Evolutionary conservation across 768 basidiomycete genomes (phyloP).

Genomic region (Suillus placidus): DNA sequence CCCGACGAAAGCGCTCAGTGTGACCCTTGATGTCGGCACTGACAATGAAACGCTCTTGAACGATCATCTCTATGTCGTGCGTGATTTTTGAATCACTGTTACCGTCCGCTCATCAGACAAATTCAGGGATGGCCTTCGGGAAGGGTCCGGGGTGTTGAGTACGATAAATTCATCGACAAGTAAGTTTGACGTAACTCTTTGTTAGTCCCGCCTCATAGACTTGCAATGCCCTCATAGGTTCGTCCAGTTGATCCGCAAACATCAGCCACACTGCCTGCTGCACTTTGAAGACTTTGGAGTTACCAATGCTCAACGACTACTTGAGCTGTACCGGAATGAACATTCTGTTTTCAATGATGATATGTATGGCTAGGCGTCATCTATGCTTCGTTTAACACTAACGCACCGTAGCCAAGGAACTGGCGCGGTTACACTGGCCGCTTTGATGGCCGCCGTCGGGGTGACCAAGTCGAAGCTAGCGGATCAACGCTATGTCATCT

Average conservation of each 20-base stretch:
- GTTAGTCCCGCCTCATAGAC: not conserved
- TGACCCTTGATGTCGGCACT: constrained; percentile 78
- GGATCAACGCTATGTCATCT: constrained; percentile 78
- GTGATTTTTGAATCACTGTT: constrained; percentile 24
- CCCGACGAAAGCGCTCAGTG: constrained; percentile 57
- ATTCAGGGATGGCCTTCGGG: constrained; percentile 70
- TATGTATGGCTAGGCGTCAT: constrained; percentile 49
- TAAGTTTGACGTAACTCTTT: constrained; percentile 31
- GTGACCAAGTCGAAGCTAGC: constrained; percentile 65
- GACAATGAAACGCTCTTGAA: constrained; percentile 65
- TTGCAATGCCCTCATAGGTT: constrained; percentile 46
- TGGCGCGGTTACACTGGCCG: constrained; percentile 73
- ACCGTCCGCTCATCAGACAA: constrained; percentile 1
- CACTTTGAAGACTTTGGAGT: constrained; percentile 91
- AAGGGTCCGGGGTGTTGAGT: constrained; percentile 71
- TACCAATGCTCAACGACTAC: constrained; percentile 68
- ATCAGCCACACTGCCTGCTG: constrained; percentile 53
- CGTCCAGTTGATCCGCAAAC: constrained; percentile 73
- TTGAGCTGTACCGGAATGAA: constrained; percentile 61
- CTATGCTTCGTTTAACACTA: not conserved
- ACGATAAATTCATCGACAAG: constrained; percentile 80
- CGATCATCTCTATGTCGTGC: constrained; percentile 67
- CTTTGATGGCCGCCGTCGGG: constrained; percentile 66
- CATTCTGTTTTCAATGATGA: constrained; percentile 86
- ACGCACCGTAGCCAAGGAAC: constrained; percentile 63